Conservation (phyloP, 306 rosid genomes). For the Castanea sativa region DNA sequence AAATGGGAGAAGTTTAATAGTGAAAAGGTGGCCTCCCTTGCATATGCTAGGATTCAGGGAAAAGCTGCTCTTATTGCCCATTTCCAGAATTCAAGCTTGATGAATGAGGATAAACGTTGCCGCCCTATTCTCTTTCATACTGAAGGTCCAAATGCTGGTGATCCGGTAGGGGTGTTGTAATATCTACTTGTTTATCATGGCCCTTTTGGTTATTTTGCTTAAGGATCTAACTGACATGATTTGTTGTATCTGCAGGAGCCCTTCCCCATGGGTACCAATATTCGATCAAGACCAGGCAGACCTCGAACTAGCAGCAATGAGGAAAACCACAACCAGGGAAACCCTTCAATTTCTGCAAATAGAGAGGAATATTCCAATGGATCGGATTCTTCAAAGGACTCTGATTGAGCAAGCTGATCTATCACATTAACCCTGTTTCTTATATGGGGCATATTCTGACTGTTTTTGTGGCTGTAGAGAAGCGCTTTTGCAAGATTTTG, state of each 20-base stretch:
- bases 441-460: conserved; percentile 43
- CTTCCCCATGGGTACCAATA: conserved; percentile 70
- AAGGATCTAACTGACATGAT: conserved; percentile 7
- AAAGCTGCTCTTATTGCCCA: conserved; percentile 77
- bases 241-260: conserved; percentile 58
- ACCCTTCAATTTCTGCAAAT: conserved; percentile 39
- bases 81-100: conserved; percentile 84
- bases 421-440: conserved; percentile 40
- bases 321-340: conserved; percentile 52
- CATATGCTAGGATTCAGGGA: conserved; percentile 89
- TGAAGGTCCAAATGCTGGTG: conserved; percentile 87
- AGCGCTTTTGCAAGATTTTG: conserved; percentile 46
- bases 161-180: conserved; percentile 51
- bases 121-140: conserved; percentile 88
- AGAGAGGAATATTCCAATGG: conserved; percentile 60
- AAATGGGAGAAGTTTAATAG: conserved; percentile 94
- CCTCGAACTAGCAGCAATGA: conserved; percentile 40
- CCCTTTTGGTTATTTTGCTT: conserved; percentile 15
- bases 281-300: conserved; percentile 67
- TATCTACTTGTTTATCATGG: conserved; percentile 18
- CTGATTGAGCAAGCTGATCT: conserved; percentile 36
- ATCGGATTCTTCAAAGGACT: conserved; percentile 38
- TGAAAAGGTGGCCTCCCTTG: conserved; percentile 86
- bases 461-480: conserved; percentile 54
- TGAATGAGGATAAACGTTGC: conserved; percentile 82